Percentiles rank a stretch among this genome's conserved stretches.
phyloP scores from a whole-genome alignment of 129 eudicot genomes.

The Tagetes patula region DNA sequence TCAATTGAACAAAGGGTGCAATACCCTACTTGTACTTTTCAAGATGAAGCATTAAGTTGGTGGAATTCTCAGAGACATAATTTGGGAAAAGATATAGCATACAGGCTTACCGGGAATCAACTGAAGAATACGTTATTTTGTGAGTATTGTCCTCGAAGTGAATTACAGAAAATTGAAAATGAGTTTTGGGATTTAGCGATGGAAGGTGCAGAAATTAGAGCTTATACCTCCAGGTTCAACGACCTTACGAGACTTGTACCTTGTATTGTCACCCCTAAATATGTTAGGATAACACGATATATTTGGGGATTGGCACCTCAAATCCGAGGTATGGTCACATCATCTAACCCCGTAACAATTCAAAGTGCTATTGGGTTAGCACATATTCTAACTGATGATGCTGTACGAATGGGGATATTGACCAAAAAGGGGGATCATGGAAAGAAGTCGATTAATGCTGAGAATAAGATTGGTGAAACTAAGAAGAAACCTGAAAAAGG shows the following conservation, averaged over 20 bases:
- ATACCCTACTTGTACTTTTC: not conserved
- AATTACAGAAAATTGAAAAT: not conserved
- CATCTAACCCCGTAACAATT: not conserved
- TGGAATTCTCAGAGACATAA: not conserved
- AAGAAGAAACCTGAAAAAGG: not conserved
- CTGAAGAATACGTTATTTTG: not conserved
- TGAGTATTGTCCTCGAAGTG: not conserved
- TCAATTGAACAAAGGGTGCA: not conserved
- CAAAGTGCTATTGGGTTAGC: not conserved
- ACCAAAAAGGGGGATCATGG: not conserved
- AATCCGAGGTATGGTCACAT: not conserved
- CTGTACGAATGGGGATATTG: not conserved
- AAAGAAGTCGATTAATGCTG: not conserved
- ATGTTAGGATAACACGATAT: not conserved
- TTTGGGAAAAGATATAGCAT: not conserved
- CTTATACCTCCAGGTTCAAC: not conserved
- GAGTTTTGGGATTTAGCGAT: not conserved
- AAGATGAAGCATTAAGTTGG: not conserved
- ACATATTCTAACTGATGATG: not conserved
- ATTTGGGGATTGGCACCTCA: not conserved
- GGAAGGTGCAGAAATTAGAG: not conserved
- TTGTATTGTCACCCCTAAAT: not conserved
- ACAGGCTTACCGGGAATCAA: not conserved
- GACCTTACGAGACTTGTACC: not conserved
- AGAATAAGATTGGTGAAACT: not conserved